These are phyloP conservation scores for Lippia alba DNA, from an alignment of 305 asterid genomes.

Conservation along the genomic window DNA sequence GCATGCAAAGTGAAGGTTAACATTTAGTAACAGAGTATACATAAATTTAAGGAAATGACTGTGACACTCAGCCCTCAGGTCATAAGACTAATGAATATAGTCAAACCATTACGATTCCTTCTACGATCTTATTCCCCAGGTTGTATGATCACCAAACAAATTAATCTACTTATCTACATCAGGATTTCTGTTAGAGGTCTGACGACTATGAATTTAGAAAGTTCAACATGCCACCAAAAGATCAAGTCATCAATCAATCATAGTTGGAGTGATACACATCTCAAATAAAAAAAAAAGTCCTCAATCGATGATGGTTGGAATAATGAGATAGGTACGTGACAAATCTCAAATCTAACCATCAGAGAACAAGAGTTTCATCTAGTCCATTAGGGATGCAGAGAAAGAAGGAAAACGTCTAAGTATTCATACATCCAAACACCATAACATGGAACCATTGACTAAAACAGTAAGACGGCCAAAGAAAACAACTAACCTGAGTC, in stretches of 20 bases:
- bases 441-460: no score
- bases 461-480: slow-evolving; percentile 11
- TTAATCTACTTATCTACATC: not conserved
- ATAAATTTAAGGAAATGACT: not conserved
- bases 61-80: not conserved
- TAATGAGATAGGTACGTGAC: not conserved
- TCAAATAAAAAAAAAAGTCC: not conserved
- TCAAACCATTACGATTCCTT: slow-evolving; percentile 8
- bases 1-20: slow-evolving; percentile 2
- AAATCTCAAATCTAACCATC: slow-evolving; percentile 8
- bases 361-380: slow-evolving; percentile 15
- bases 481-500: slow-evolving; percentile 69
- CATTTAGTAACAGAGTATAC: slow-evolving; percentile 1
- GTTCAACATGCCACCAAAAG: slow-evolving; percentile 14
- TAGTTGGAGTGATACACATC: slow-evolving; percentile 15
- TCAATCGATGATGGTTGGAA: not conserved
- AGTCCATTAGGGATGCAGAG: slow-evolving; percentile 21
- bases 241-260: not conserved
- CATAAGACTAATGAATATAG: not conserved
- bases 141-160: slow-evolving; percentile 3
- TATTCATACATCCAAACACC: not conserved
- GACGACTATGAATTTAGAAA: slow-evolving; percentile 12
- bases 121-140: not conserved
- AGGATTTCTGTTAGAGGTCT: slow-evolving; percentile 14
- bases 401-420: slow-evolving; percentile 6